phyloP scores from a whole-genome alignment of 441 rosid genomes.

The Capsella rubella region DNA sequence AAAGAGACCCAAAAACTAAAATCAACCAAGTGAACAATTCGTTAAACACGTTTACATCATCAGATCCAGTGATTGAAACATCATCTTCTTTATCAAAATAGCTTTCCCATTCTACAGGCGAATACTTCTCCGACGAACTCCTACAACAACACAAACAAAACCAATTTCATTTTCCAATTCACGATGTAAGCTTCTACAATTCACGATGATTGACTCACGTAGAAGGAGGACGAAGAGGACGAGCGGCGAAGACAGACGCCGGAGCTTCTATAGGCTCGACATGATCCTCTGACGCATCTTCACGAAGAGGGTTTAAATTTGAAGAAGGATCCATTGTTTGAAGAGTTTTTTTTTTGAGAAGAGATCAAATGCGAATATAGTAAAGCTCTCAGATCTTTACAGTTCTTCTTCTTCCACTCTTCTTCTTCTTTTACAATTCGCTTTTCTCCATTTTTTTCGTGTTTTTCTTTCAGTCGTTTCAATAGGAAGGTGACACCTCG shows the following conservation, averaged over 20 bases:
- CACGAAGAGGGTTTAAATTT: conserved; percentile 38
- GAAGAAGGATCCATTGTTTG: conserved; percentile 37
- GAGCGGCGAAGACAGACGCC: conserved; percentile 47
- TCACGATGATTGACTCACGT: conserved; percentile 32
- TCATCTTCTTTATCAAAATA: conserved; percentile 85
- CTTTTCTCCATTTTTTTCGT: conserved; percentile 18
- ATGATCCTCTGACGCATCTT: conserved; percentile 29
- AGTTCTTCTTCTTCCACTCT: background rate
- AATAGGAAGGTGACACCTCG: conserved; percentile 37
- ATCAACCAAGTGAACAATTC: conserved; percentile 24
- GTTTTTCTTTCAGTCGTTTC: conserved; percentile 1
- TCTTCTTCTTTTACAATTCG: background rate
- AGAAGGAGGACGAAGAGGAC: conserved; percentile 48
- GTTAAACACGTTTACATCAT: conserved; percentile 54
- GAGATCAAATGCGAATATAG: conserved; percentile 1
- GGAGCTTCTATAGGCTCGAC: conserved; percentile 38
- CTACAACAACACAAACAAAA: conserved; percentile 43
- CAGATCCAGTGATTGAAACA: conserved; percentile 63
- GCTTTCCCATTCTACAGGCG: conserved; percentile 72
- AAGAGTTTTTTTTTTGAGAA: background rate
- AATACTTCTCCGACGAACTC: conserved; percentile 60
- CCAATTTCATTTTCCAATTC: background rate
- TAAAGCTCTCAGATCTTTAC: conserved; percentile 31
- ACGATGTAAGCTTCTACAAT: background rate
- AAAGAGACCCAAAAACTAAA: too few species aligned